A percentile compares a stretch with the other conserved stretches of the same genome.
These are phyloP conservation scores for Aquilaria malaccensis DNA, from an alignment of 345 rosid species.

Conservation along the genomic window DNA sequence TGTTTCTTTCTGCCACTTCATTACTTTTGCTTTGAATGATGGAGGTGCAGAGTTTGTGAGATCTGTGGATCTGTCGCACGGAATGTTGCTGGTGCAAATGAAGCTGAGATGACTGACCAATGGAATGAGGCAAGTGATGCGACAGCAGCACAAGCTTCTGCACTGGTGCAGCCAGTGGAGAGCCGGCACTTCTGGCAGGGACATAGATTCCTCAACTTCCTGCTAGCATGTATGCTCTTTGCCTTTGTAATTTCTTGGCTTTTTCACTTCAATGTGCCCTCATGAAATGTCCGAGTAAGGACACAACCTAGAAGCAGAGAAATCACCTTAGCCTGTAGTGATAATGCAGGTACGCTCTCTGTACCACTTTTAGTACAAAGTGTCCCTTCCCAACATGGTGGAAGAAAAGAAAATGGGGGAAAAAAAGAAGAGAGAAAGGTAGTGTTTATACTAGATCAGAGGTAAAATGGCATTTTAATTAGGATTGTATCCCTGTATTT, in stretches of 20 bases:
- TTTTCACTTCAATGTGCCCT: slow-evolving; percentile 73
- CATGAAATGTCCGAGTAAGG: slow-evolving; percentile 14
- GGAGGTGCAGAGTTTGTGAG: slow-evolving; percentile 60
- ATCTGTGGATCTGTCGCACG: slow-evolving; percentile 71
- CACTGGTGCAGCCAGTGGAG: slow-evolving; percentile 22
- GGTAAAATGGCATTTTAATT: no score
- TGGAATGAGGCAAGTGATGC: slow-evolving; percentile 34
- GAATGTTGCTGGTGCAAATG: slow-evolving; percentile 47
- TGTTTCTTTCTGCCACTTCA: not conserved
- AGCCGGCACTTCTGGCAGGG: slow-evolving; percentile 62
- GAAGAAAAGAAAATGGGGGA: no score
- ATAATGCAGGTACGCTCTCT: slow-evolving; percentile 7
- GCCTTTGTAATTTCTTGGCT: slow-evolving; percentile 90
- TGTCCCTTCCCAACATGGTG: no score
- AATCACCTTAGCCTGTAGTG: not conserved
- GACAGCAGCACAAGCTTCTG: slow-evolving; percentile 23
- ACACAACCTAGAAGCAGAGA: not conserved
- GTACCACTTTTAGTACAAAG: not conserved
- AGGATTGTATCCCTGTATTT: no score
- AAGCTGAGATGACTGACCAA: slow-evolving; percentile 37
- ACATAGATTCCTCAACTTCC: slow-evolving; percentile 69
- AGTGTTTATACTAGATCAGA: no score
- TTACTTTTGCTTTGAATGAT: not conserved
- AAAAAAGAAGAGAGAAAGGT: no score
- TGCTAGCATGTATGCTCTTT: slow-evolving; percentile 78